phyloP scores from a whole-genome alignment of 2,329 filamentous ascomycete genomes.

The Beauveria caledonica region DNA sequence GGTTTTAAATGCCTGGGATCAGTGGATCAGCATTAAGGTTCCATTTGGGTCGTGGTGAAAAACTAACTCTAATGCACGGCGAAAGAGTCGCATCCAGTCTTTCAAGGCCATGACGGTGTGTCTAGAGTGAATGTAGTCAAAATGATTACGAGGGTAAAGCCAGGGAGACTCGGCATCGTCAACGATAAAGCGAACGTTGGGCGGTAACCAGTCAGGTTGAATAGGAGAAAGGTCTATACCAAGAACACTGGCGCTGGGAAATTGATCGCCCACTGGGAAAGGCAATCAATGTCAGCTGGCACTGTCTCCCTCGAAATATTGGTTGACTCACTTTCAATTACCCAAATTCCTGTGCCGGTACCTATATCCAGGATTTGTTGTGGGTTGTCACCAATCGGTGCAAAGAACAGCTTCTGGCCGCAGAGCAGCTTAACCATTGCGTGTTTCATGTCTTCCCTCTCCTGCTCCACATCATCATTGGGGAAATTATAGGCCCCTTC shows the following conservation, averaged over 20 bases:
- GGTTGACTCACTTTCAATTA: constrained; percentile 38
- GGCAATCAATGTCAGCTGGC: constrained; percentile 11
- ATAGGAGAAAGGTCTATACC: constrained; percentile 41
- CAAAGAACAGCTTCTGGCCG: constrained; percentile 41
- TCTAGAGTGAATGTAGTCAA: constrained; percentile 54
- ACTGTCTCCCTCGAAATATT: background rate
- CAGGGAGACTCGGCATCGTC: constrained; percentile 51
- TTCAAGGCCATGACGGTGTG: constrained; percentile 48
- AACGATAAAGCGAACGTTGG: constrained; percentile 47
- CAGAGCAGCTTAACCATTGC: constrained; percentile 41
- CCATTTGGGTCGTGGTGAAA: background rate
- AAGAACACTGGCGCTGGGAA: constrained; percentile 33
- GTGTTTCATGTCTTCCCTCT: constrained; percentile 50
- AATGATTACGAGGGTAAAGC: constrained; percentile 45
- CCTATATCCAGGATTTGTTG: constrained; percentile 49
- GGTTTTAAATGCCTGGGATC: constrained; percentile 40
- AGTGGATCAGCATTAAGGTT: background rate
- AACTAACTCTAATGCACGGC: constrained; percentile 37
- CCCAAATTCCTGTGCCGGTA: constrained; percentile 52
- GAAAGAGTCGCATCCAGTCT: constrained; percentile 44
- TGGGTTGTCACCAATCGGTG: constrained; percentile 38
- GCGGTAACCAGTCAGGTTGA: constrained; percentile 43
- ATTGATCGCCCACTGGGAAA: constrained; percentile 36
- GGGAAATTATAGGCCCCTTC: constrained; percentile 50
- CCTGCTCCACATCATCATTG: constrained; percentile 52